Evolutionary conservation across 768 basidiomycete species (phyloP).

Genomic region (Collybia sordida): DNA sequence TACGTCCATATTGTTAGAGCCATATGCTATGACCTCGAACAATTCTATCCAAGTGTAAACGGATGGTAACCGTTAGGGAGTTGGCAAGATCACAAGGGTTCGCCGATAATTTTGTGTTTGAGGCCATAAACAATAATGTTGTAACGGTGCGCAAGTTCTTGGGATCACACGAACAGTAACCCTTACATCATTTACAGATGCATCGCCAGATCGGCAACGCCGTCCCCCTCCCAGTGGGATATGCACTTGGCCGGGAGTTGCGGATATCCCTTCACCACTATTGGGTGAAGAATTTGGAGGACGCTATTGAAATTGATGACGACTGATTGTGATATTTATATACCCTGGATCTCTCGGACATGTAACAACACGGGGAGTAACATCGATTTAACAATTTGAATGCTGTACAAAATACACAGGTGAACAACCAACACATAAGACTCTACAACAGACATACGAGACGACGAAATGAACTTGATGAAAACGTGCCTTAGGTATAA

Average conservation of each 20-base stretch:
- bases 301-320: conserved; percentile 33
- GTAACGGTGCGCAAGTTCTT: conserved; percentile 49
- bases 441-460: too few relatives aligned
- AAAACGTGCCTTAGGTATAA: too few relatives aligned
- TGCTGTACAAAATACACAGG: too few relatives aligned
- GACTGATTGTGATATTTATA: neutral
- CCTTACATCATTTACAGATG: conserved; percentile 43
- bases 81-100: conserved; percentile 82
- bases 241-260: conserved; percentile 68
- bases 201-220: conserved; percentile 83
- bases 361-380: too few relatives aligned
- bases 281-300: conserved; percentile 42
- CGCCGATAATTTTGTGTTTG: conserved; percentile 70
- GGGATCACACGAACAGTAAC: too few relatives aligned
- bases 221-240: conserved; percentile 66
- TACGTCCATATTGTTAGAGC: conserved; percentile 26
- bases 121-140: conserved; percentile 49
- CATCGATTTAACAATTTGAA: too few relatives aligned
- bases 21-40: neutral
- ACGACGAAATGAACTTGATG: too few relatives aligned
- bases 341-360: too few relatives aligned
- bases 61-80: conserved; percentile 75
- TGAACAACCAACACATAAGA: too few relatives aligned
- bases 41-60: conserved; percentile 47
- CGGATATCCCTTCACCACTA: conserved; percentile 47